Base-by-base conservation (phyloP, 257 asterid species). In the Apocynum venetum region DNA sequence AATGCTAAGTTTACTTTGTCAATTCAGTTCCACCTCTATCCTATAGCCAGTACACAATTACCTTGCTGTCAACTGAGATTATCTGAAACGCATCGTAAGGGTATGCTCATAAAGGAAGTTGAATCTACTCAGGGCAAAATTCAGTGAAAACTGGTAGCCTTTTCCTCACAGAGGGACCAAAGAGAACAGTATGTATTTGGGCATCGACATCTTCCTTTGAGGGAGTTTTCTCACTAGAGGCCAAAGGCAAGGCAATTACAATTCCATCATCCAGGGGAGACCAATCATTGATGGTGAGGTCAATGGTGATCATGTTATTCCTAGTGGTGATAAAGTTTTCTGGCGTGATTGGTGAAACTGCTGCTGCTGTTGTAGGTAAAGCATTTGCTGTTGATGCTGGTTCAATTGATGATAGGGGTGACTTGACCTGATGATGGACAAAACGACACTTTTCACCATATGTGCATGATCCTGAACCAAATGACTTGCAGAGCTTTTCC, bases 251-350 rank as follows among this genome's bases (percentile, higher is more conserved):
- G 14, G 69, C n/a, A 72, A 82, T 82, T 80, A 82, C 75, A 81
- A 93, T 89, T 76, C 84, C 88, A 85, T 92, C 96, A 84, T 84
- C 87, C 82, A 59, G 72, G 65, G 97, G 96, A 76, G 71, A 85
- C 98, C 97, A 93, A 46, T 89, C 82, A 57, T 82, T 74, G 71
- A 49, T 25, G 46, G 59, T 36, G 69, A 44, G 71, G 57, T 51
- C 41, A 76, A 64, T 43, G 57, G 59, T 51, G 53, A 72, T 14
- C 83, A 75, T 73, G 73, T 79, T 75, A 46, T 81, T 76, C 72
- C 47, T 52, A 76, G 20, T n/a, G 78, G 69, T 72, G 41, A 77
- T 46, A 71, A 77, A 75, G 4, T 46, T 63, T 71, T 64, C 67
- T 14, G 20, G 60, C n/a, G 48, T 38, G 43, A 44, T 64, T 19